phyloP scores from a whole-genome alignment of 2,329 filamentous ascomycete genomes.

The Leptographium procerum region DNA sequence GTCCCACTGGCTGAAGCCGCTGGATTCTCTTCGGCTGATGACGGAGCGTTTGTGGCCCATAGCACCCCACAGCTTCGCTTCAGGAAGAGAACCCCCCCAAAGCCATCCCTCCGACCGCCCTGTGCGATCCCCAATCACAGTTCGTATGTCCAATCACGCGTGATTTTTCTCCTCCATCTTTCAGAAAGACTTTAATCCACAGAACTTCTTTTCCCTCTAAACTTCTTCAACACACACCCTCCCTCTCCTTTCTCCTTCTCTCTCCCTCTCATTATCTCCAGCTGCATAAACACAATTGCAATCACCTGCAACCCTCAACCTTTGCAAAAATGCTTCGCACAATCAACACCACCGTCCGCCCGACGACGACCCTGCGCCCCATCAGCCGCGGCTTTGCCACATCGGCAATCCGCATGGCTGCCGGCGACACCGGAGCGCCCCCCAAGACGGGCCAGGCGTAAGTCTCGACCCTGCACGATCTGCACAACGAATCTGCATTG shows the following conservation, averaged over 20 bases:
- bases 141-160: slow-evolving; percentile 9
- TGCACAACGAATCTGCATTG: too few relatives aligned
- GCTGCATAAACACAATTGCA: background rate
- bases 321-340: slow-evolving; percentile 52
- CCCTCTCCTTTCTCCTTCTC: background rate
- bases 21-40: background rate
- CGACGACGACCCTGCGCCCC: slow-evolving; percentile 41
- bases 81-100: background rate
- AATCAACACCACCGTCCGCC: slow-evolving; percentile 40
- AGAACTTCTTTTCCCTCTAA: background rate
- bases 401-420: slow-evolving; percentile 51
- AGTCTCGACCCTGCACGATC: slow-evolving; percentile 21
- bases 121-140: background rate
- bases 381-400: slow-evolving; percentile 49
- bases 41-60: background rate
- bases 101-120: background rate
- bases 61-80: background rate
- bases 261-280: background rate
- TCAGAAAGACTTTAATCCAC: background rate
- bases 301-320: background rate
- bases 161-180: slow-evolving; percentile 6
- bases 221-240: too few relatives aligned
- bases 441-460: slow-evolving; percentile 42
- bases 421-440: slow-evolving; percentile 57
- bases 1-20: background rate